These are phyloP conservation scores for Paecilomyces sp. DNA, from an alignment of 2,329 filamentous ascomycete genomes.

Conservation along the genomic window DNA sequence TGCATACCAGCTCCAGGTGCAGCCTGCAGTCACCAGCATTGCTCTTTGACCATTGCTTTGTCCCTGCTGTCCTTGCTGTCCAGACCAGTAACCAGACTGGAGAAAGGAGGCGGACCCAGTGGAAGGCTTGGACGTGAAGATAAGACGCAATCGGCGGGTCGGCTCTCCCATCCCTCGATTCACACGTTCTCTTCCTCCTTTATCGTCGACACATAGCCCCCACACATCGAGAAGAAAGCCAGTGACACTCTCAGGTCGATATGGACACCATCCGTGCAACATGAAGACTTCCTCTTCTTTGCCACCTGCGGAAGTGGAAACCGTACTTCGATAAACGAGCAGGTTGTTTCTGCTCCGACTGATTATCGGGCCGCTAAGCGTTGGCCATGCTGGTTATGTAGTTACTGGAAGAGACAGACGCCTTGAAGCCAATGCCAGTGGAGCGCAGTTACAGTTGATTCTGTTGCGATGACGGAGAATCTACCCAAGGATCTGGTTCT, in stretches of 20 bases:
- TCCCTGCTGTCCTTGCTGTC: background rate
- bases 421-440: background rate
- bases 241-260: background rate
- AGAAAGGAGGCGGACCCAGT: background rate
- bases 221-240: background rate
- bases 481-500: conserved; percentile 37
- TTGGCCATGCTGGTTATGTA: conserved; percentile 7
- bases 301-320: background rate
- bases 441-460: background rate
- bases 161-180: background rate
- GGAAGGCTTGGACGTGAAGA: background rate
- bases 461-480: conserved; percentile 26
- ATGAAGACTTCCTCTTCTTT: background rate
- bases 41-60: background rate
- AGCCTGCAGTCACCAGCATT: background rate
- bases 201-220: background rate
- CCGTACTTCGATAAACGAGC: background rate
- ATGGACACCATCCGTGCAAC: background rate
- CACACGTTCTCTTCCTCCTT: background rate
- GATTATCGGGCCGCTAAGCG: background rate
- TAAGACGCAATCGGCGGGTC: background rate
- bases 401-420: background rate
- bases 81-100: background rate
- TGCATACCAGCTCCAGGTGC: background rate
- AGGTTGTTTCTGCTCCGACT: background rate